phyloP scores from a whole-genome alignment of 129 eudicot species.

The Artemisia tridentata region DNA sequence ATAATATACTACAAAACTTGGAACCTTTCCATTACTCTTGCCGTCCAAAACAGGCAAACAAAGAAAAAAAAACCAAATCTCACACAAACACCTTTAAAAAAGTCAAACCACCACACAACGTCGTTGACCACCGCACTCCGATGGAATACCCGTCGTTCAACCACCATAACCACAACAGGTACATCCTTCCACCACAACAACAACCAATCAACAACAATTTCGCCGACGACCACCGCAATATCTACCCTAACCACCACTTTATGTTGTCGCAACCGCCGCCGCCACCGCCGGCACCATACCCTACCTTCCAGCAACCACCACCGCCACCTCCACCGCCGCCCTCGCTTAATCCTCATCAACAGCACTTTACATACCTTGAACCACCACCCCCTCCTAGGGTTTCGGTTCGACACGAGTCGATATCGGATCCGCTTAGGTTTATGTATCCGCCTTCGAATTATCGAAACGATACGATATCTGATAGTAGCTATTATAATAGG shows the following conservation, averaged over 20 bases:
- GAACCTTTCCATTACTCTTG: neutral
- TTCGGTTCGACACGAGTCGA: conserved; percentile 34
- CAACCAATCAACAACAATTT: conserved; percentile 37
- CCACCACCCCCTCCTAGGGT: conserved; percentile 39
- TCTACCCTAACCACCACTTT: conserved; percentile 31
- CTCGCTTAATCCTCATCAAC: conserved; percentile 29
- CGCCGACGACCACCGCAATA: conserved; percentile 30
- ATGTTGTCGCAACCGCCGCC: conserved; percentile 41
- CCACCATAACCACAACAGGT: conserved; percentile 37
- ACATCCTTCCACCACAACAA: conserved; percentile 20
- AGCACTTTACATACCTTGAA: conserved; percentile 39
- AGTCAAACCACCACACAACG: conserved; percentile 23
- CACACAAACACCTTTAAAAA: conserved; percentile 2
- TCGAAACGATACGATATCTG: conserved; percentile 20
- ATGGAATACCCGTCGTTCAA: conserved; percentile 57
- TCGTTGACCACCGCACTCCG: conserved; percentile 11
- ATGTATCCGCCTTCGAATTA: conserved; percentile 27
- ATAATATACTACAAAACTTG: no score
- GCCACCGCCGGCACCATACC: conserved; percentile 34
- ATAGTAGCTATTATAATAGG: conserved; percentile 30
- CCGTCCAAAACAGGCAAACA: conserved; percentile 8
- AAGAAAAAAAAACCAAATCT: conserved; percentile 5
- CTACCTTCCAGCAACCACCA: conserved; percentile 30
- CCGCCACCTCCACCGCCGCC: conserved; percentile 39
- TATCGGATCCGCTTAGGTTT: conserved; percentile 29